Percentiles rank a stretch among this genome's conserved stretches.
These are phyloP conservation scores for Trebouxia sp. DNA, from an alignment of 139 green algal species.

Conservation along the genomic window DNA sequence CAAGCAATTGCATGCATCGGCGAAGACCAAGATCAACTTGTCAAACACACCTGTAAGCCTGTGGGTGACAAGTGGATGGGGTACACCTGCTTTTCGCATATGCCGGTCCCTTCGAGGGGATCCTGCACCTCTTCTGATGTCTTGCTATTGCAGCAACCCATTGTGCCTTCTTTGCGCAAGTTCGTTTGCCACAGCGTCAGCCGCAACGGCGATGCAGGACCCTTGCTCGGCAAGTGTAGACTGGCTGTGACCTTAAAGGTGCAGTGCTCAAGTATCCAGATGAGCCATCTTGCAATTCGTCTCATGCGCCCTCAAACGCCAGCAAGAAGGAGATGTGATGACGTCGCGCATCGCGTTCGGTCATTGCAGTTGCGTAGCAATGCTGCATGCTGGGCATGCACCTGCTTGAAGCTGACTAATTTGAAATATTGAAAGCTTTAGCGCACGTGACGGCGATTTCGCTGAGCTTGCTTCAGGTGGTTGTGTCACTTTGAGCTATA, in stretches of 20 bases:
- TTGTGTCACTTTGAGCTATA: no score
- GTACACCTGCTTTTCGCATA: slow-evolving; percentile 1
- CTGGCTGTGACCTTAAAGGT: background rate
- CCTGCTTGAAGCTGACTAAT: slow-evolving; percentile 14
- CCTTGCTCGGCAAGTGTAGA: background rate
- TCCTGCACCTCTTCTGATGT: background rate
- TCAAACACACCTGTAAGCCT: background rate
- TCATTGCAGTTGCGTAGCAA: no score
- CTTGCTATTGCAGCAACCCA: background rate
- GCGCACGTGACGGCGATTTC: background rate
- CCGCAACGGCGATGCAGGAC: background rate
- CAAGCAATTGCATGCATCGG: background rate
- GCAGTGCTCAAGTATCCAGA: background rate
- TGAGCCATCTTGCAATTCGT: background rate
- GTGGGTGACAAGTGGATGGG: background rate
- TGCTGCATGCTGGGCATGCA: background rate
- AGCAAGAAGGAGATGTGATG: background rate
- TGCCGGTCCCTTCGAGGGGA: background rate
- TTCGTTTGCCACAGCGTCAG: background rate
- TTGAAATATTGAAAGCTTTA: slow-evolving; percentile 13
- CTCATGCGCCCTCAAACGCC: background rate
- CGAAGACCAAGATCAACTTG: background rate
- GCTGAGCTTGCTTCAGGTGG: no score
- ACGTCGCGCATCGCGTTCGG: background rate
- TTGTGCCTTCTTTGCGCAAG: background rate